phyloP scores from a whole-genome alignment of 768 basidiomycete species.

The Termitomyces sp. region DNA sequence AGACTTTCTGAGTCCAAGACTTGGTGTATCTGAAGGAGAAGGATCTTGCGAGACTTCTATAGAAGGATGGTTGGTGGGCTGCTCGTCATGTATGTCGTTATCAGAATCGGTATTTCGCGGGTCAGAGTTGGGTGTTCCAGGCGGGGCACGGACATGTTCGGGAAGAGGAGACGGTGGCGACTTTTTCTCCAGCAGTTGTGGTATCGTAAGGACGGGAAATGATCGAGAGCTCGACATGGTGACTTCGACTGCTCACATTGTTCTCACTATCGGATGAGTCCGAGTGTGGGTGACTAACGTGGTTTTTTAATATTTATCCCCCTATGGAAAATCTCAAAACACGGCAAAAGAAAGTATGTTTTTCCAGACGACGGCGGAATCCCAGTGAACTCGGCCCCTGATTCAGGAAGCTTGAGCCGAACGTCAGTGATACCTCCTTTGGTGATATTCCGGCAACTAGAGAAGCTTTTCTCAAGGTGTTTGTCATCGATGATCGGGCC shows the following conservation, averaged over 20 bases:
- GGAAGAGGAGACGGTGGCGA: constrained; percentile 4
- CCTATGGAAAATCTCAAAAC: too few relatives aligned
- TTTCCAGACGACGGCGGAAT: too few relatives aligned
- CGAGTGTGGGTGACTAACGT: too few relatives aligned
- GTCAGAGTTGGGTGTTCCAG: constrained; percentile 11
- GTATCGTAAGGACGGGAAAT: background rate
- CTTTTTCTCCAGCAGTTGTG: constrained; percentile 1
- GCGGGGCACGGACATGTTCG: constrained; percentile 10
- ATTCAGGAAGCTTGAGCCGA: too few relatives aligned
- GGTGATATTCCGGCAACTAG: too few relatives aligned
- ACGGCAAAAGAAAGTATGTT: background rate
- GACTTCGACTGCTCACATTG: background rate
- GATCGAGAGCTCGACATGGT: background rate
- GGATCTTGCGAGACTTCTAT: background rate
- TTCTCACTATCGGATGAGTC: too few relatives aligned
- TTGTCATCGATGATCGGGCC: too few relatives aligned
- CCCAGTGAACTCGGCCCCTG: too few relatives aligned
- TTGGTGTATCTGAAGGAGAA: background rate
- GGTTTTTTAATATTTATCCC: too few relatives aligned
- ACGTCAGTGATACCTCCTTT: too few relatives aligned
- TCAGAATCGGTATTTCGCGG: background rate
- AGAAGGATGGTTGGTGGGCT: background rate
- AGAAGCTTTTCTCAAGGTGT: too few relatives aligned
- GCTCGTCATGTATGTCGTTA: background rate
- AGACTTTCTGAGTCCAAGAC: background rate